Evolutionary conservation across 345 rosid species (phyloP).

Genomic region (Pugionium cornutum): DNA sequence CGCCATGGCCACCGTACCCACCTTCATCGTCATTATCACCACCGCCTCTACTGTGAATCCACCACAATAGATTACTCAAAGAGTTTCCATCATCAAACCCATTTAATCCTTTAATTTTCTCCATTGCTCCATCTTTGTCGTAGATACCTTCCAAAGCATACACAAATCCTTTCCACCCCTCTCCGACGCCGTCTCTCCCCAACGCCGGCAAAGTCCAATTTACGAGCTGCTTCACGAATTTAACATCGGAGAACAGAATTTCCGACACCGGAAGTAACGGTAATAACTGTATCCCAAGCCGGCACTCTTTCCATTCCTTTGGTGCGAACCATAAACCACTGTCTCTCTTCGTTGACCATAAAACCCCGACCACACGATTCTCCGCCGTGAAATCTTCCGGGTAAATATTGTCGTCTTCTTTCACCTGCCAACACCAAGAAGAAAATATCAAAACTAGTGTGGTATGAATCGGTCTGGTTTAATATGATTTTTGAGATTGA

Average conservation of each 20-base stretch:
- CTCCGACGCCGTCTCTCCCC: constrained; percentile 23
- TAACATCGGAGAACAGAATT: constrained; percentile 64
- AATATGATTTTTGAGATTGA: not conserved
- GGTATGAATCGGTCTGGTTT: not conserved
- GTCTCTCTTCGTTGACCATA: constrained; percentile 91
- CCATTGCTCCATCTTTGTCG: constrained; percentile 58
- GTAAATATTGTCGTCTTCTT: constrained; percentile 52
- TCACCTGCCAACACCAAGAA: constrained; percentile 64
- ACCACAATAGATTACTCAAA: constrained; percentile 74
- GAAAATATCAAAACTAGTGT: not conserved
- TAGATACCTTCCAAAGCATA: constrained; percentile 72
- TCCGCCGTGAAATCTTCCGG: constrained; percentile 59
- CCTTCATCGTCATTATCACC: no score
- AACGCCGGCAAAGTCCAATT: constrained; percentile 70
- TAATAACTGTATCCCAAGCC: constrained; percentile 81
- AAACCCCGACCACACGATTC: constrained; percentile 78
- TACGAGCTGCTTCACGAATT: constrained; percentile 62
- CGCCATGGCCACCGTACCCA: no score
- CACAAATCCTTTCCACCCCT: constrained; percentile 89
- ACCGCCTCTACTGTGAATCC: no score
- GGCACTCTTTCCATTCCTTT: constrained; percentile 69
- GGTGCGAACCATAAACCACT: constrained; percentile 90
- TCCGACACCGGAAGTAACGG: constrained; percentile 70
- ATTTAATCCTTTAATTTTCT: constrained; percentile 55
- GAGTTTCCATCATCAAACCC: constrained; percentile 75